Evolutionary conservation across 1,139 yeast genomes (phyloP).

Genomic region (Yamadazyma diospyri): DNA sequence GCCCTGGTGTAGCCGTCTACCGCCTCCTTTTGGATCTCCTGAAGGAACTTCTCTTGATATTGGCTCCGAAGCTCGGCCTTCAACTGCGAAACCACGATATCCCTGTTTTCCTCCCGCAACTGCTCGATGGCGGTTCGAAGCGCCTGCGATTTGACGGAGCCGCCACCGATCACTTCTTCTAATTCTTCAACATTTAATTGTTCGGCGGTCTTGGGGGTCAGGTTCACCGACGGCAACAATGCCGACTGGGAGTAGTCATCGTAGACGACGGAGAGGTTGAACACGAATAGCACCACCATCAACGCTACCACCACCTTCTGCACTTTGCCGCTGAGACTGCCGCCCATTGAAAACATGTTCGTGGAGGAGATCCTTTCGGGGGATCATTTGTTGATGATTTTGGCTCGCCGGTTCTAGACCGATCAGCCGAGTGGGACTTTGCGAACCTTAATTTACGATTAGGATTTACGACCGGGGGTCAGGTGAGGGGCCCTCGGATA

Average conservation of each 20-base stretch:
- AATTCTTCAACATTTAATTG: slow-evolving; percentile 5
- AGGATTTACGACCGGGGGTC: too few relatives aligned
- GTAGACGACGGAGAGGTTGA: not conserved
- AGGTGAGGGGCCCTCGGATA: too few relatives aligned
- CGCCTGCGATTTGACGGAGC: slow-evolving; percentile 1
- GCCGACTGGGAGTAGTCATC: not conserved
- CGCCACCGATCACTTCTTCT: slow-evolving; percentile 3
- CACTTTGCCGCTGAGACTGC: too few relatives aligned
- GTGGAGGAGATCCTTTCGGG: too few relatives aligned
- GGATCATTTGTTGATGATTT: too few relatives aligned
- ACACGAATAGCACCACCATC: not conserved
- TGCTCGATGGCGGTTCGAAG: slow-evolving; percentile 9
- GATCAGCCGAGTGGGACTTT: too few relatives aligned
- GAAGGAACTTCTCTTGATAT: slow-evolving; percentile 12
- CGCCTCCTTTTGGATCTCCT: slow-evolving; percentile 14
- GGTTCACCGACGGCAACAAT: not conserved
- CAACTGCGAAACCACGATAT: slow-evolving; percentile 10
- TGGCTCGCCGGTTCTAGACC: too few relatives aligned
- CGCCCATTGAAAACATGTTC: too few relatives aligned
- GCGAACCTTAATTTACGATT: too few relatives aligned
- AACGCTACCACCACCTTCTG: too few relatives aligned
- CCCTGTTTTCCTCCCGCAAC: slow-evolving; percentile 10
- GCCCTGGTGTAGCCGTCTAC: slow-evolving; percentile 19
- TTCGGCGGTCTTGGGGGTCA: not conserved
- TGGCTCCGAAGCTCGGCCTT: slow-evolving; percentile 13